Base-by-base conservation (phyloP, 2,329 filamentous ascomycete genomes). In the Venturia oleaginea region DNA sequence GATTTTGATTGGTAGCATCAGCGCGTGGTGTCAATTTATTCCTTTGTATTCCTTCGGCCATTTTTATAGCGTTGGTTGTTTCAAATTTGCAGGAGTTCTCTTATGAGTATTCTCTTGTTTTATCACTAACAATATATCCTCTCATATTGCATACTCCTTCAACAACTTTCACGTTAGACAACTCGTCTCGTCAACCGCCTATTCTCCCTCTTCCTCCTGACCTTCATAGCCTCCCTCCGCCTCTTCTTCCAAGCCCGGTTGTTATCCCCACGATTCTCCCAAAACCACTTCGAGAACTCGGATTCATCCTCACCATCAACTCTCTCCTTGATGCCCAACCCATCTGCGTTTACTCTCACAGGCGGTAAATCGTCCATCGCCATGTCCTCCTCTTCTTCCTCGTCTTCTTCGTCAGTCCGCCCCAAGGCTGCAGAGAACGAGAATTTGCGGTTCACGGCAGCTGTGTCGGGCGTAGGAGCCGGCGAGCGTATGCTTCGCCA, bases 401-500 rank as follows among this genome's bases (percentile, higher is more conserved):
- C 76, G 2, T 77, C 75, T 32, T n/a, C 71, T 71, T 43, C 72
- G 68, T 64, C 62, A 19, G n/a, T 38, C 32, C 11, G 11, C 15
- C 54, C 59, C 55, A 61, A 13, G 4, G 40, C 63, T 17, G 22
- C 73, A 68, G 77, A 48, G 81, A 87, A 80, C 67, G 81, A 79
- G 71, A 88, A 87, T 65, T 79, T 82, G 34, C 85, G 84, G 48
- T 81, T 86, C 1, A 90, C 86, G 66, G 92, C 86, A 1, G 91
- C 91, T 0, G 94, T 97, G 72, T 99, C 94, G 0, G 94, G 94
- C 0, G 94, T 99, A 0, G 94, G 94, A 2, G 94, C 94, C 6
- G 92, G 92, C 72, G 92, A 97, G 64, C 94, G 84, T n/a, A 90
- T 73, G 61, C 84, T 84, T 67, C 92, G 84, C 76, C 81, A 85